Conservation (phyloP, 768 basidiomycete species). For the Boletus edulis region DNA sequence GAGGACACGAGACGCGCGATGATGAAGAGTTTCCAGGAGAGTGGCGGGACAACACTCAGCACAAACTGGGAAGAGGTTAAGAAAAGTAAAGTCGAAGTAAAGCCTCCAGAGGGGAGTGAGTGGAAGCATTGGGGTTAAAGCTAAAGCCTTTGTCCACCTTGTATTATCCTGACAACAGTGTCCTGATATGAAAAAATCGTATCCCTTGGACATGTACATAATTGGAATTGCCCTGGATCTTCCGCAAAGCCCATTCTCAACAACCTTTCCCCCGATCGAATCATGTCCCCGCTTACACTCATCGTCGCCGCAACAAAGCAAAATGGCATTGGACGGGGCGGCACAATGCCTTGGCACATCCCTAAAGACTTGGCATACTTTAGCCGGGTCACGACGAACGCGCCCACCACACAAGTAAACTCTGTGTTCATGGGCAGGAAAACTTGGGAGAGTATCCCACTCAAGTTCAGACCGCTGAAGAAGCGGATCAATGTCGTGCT, state of each 20-base stretch:
- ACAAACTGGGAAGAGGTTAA: slow-evolving; percentile 94
- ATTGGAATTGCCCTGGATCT: too few species aligned
- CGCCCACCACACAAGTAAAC: slow-evolving; percentile 58
- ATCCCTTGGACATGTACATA: too few species aligned
- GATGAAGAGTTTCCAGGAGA: slow-evolving; percentile 97
- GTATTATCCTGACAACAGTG: neutral
- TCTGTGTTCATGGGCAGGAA: slow-evolving; percentile 93
- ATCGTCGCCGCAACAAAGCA: slow-evolving; percentile 88
- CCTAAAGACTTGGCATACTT: slow-evolving; percentile 92
- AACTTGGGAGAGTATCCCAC: slow-evolving; percentile 96
- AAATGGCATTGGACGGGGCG: slow-evolving; percentile 84
- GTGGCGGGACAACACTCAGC: slow-evolving; percentile 91
- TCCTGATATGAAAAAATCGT: too few species aligned
- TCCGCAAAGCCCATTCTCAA: too few species aligned
- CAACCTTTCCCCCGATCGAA: too few species aligned
- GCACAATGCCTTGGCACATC: slow-evolving; percentile 83
- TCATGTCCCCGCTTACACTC: slow-evolving; percentile 68
- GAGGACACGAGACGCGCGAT: slow-evolving; percentile 91
- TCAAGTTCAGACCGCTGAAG: slow-evolving; percentile 75
- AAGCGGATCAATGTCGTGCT: slow-evolving; percentile 78
- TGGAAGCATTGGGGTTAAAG: slow-evolving; percentile 72
- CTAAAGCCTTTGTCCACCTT: slow-evolving; percentile 14
- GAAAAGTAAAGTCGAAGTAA: slow-evolving; percentile 67
- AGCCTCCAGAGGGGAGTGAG: slow-evolving; percentile 82
- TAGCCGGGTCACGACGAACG: slow-evolving; percentile 66